A percentile compares a stretch with the other conserved stretches of the same genome.
phyloP scores from a whole-genome alignment of 2,329 filamentous ascomycete species.

The Epichloe gansuensis region DNA sequence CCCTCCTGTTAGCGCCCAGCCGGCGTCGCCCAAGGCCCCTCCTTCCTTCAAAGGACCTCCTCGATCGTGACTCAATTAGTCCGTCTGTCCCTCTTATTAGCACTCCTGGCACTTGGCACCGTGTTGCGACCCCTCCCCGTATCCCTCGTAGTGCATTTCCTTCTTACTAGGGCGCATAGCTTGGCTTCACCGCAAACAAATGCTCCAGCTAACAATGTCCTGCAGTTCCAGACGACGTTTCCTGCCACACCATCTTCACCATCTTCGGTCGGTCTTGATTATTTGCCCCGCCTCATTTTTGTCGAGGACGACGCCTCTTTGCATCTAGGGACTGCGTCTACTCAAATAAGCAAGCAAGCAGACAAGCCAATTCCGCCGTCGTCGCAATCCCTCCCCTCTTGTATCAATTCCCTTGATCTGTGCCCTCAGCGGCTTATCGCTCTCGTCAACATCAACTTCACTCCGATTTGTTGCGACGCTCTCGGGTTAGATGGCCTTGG shows the following conservation, averaged over 20 bases:
- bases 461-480: background rate
- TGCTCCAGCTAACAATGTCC: slow-evolving; percentile 1
- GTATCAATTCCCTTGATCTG: background rate
- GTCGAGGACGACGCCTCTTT: background rate
- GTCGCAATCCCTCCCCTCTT: slow-evolving; percentile 6
- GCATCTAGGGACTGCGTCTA: background rate
- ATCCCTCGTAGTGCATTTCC: background rate
- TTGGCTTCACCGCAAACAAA: background rate
- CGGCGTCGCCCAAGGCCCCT: background rate
- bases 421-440: slow-evolving; percentile 1
- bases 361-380: slow-evolving; percentile 3
- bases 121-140: background rate
- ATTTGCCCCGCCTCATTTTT: too few relatives aligned
- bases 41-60: background rate
- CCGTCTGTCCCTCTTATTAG: too few relatives aligned
- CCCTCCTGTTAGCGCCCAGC: background rate
- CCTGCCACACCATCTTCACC: background rate
- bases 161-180: background rate
- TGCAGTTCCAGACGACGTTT: slow-evolving; percentile 2
- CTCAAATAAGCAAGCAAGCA: background rate
- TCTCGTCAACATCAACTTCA: background rate
- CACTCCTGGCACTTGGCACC: background rate
- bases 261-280: too few relatives aligned
- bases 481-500: slow-evolving; percentile 1
- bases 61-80: background rate